Conservation (phyloP, 495 filamentous ascomycete species). For the Letharia columbiana region DNA sequence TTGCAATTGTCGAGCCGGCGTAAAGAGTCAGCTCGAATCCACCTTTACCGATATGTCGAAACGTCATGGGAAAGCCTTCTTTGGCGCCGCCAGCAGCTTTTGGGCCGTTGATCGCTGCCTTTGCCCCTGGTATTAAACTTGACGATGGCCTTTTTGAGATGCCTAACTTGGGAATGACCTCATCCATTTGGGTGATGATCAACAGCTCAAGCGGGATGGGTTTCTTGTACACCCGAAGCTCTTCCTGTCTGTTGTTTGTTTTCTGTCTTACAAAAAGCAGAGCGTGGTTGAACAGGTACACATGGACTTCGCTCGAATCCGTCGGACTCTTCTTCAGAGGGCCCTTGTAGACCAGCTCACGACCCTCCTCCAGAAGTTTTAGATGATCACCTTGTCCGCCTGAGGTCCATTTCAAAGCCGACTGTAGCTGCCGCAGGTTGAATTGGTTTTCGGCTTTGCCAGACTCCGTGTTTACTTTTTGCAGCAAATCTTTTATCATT, state of each 20-base stretch:
- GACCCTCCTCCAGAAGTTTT: conserved; percentile 87
- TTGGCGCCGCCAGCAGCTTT: conserved; percentile 40
- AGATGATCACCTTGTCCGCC: conserved; percentile 78
- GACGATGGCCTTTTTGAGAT: conserved; percentile 82
- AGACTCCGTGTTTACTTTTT: conserved; percentile 84
- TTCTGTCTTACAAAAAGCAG: conserved; percentile 84
- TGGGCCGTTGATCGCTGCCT: conserved; percentile 40
- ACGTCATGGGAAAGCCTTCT: conserved; percentile 93
- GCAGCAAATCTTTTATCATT: conserved; percentile 78
- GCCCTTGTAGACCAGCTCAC: conserved; percentile 88
- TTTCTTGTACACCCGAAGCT: conserved; percentile 87
- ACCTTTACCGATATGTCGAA: conserved; percentile 92
- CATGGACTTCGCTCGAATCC: conserved; percentile 80
- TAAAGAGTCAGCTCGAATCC: conserved; percentile 92
- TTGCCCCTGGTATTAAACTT: conserved; percentile 69
- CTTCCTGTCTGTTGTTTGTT: conserved; percentile 83
- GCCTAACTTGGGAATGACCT: conserved; percentile 74
- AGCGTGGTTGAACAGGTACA: conserved; percentile 93
- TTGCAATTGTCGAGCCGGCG: conserved; percentile 65
- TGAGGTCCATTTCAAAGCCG: conserved; percentile 76
- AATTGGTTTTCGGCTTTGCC: conserved; percentile 98
- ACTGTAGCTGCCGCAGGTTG: conserved; percentile 84
- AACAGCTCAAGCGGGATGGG: conserved; percentile 93
- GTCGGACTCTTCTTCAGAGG: conserved; percentile 84
- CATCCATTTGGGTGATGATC: conserved; percentile 93